phyloP scores from a whole-genome alignment of 2,329 filamentous ascomycete genomes.

The Teratosphaeria viscida region DNA sequence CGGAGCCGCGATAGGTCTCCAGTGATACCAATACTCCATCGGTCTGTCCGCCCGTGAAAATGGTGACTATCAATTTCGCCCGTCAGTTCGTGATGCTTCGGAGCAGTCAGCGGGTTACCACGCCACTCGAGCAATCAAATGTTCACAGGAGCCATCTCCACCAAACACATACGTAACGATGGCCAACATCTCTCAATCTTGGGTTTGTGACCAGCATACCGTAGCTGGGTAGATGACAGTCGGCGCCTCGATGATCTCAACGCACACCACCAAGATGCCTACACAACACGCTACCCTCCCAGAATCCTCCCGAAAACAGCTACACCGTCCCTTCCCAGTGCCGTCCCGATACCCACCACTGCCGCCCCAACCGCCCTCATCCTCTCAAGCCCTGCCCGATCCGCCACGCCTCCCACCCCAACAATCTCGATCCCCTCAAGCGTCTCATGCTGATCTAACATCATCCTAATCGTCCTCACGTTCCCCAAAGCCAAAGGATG shows the following conservation, averaged over 20 bases:
- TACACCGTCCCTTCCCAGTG: conserved; percentile 53
- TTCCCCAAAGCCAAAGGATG: conserved; percentile 68
- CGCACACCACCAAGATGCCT: background rate
- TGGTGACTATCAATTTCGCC: too few relatives aligned
- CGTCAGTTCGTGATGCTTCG: too few relatives aligned
- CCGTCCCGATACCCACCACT: conserved; percentile 60
- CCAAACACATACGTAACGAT: too few relatives aligned
- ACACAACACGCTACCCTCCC: background rate
- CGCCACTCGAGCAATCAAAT: too few relatives aligned
- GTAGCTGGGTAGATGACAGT: background rate
- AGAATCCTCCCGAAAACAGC: conserved; percentile 51
- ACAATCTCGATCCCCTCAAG: conserved; percentile 53
- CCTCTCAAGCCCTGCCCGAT: conserved; percentile 50
- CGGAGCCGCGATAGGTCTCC: background rate
- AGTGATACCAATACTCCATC: background rate
- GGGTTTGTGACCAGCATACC: too few relatives aligned
- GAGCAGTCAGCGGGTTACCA: too few relatives aligned
- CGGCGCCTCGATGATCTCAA: background rate
- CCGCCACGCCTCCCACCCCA: conserved; percentile 62
- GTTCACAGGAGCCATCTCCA: too few relatives aligned
- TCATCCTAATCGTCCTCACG: conserved; percentile 52
- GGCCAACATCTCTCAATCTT: too few relatives aligned
- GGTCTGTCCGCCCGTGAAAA: too few relatives aligned
- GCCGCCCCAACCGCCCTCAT: conserved; percentile 58
- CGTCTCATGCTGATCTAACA: conserved; percentile 43